Evolutionary conservation across 2,329 filamentous ascomycete genomes (phyloP), one percentile per base, ranked within the genome.

Genomic region (Lecanicillium sp.): DNA sequence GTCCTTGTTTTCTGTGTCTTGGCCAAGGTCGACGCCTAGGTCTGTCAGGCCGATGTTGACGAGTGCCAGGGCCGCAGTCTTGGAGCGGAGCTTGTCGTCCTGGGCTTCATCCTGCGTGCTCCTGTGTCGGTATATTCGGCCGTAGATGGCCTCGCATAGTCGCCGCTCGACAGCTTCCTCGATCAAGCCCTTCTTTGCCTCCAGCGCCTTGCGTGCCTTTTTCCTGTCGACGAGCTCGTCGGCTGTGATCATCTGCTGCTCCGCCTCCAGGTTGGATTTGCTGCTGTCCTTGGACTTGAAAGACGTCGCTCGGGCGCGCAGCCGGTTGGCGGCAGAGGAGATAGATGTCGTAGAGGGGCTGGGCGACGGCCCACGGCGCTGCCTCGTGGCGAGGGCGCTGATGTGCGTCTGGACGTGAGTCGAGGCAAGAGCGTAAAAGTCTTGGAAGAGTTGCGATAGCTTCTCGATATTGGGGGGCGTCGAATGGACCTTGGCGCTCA

Each of bases 81-180:
- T 93, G 9, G 93, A 98, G 24, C 93, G 81, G 43, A 98, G 73
- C 62, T 95, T 96, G 59, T 95, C 90, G 62, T 98, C 93, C 60
- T 91, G 81, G 11, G 93, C 90, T 66, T 96, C 91, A 61, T 98
- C 93, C 59, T 97, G 84, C 0, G 91, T 95, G 62, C 78, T 93
- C 51, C 86, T 81, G 64, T 98, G 93, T 39, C 90, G 83, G 77
- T 91, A 98, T 62, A 98, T 88, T 55, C 86, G 84, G 50, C 84
- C 77, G 61, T 97, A 97, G 38, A 91, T 83, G 45, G 84, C 83
- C 62, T 95, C 89, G 60, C 88, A 94, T 10, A 90, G 78, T 53
- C 86, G 81, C 54, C 87, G 80, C 63, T 98, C 93, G 0, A 97
- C 87, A 4, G 90, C 89, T 65, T 98, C 93, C 66, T 98, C 91